Evolutionary conservation across 2,329 filamentous ascomycete genomes (phyloP), one percentile per base, ranked within the genome.

Genomic region (Microdochium nivale): DNA sequence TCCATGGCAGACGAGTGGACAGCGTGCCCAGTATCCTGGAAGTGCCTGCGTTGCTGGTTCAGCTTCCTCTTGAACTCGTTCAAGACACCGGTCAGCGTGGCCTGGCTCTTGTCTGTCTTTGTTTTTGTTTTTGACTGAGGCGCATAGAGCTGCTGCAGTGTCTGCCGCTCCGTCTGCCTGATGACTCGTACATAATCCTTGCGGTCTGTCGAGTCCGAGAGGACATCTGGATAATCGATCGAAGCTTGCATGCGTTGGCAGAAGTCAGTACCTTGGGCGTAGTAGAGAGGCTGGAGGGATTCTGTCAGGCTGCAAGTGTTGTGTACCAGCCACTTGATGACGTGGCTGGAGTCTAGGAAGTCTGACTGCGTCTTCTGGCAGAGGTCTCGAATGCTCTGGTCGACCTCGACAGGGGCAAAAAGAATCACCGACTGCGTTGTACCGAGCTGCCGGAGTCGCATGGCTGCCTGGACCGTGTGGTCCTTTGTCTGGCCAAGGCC

Each of bases 301-400:
- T 84, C 79, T 19, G 80, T 84, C 0, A 67, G 72, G n/a, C 69
- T 63, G 53, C 83, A 87, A 0, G 81, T 85, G 51, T 86, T 80
- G 40, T 82, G 71, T 0, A 87, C 68, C 0, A 87, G 70, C 84
- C 84, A 87, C 2, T 61, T 60, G 1, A 86, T 66, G 0, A 83
- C 77, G 52, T 82, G 72, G 3, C 60, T 58, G 0, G 79, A 81
- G 48, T 75, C 64, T 2, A 76, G 52, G 1, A 2, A 3, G 8
- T 66, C 59, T 0, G 35, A 25, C 0, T 49, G 23, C 0, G 46
- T 54, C 47, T 73, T 71, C 0, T 59, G 52, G 14, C 68, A 61
- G 0, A 75, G 49, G 51, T 83, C 77, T 0, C 77, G 57, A 30
- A 87, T 84, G 54, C 76, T 83, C 25, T 80, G 77, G 32, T 84